Evolutionary conservation across 768 basidiomycete species (phyloP), one percentile per base, ranked within the genome.

Genomic region (Boletus barrowsii): DNA sequence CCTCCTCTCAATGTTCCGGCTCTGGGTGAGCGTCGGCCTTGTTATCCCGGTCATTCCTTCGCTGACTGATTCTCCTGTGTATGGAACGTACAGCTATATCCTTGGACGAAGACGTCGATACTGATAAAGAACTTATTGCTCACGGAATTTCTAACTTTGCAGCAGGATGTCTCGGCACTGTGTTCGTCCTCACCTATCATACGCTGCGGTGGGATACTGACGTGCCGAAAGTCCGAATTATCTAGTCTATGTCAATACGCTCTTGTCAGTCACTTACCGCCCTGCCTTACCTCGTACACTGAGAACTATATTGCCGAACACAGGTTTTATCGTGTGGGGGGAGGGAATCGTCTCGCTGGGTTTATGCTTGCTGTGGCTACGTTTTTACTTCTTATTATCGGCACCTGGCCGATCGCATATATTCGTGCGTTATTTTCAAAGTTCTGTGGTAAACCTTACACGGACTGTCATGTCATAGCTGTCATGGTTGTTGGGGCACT

Each of bases 321-420:
- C 44, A 84, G 84, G 56, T 96, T 98, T 70, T 98, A 97, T 72
- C 88, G 94, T 33, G 90, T 97, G 17, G 95, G 96, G 2, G 96
- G 96, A 4, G 83, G 80, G 9, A 94, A 84, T 3, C 79, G 96
- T 13, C 70, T 93, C 18, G 84, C 95, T 2, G 90, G 93, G 5
- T 84, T 95, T 59, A 72, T 98, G 72, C 83, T 99, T 15, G 93
- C 91, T 1, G 66, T 82, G 10, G 86, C 84, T 7, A 94, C 89
- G 3, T 76, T 75, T 8, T 71, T 82, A 1, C 73, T 99, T 42
- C 76, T 98, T 55, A 70, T 93, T 32, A 74, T 92, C 36, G 96
- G 96, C 4, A 93, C 95, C 0, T 84, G 83, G 0, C 90, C 93
- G 0, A 96, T 99, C 58, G 90, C 91, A 14, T 98, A 80, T 65